These are phyloP conservation scores for Aspergillus heteromorphus DNA, from an alignment of 495 filamentous ascomycete species.

Conservation along the genomic window DNA sequence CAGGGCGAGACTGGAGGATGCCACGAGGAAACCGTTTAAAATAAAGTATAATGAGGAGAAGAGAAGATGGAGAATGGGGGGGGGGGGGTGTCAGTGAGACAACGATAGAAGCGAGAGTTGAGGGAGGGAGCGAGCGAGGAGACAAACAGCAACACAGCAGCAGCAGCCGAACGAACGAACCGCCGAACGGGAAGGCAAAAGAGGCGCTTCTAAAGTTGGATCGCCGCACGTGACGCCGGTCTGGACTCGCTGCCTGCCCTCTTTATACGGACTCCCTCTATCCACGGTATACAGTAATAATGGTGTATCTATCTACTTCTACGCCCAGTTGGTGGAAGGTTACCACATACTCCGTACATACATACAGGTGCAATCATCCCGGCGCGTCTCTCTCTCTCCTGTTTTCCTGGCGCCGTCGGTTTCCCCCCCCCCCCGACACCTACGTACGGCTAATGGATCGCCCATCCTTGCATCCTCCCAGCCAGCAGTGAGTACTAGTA, in stretches of 20 bases:
- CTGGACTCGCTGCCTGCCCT: slow-evolving; percentile 12
- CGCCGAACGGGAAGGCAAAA: neutral
- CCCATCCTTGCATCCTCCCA: slow-evolving; percentile 9
- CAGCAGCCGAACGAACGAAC: neutral
- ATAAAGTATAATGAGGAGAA: neutral
- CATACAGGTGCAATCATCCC: no score
- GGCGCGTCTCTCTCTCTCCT: neutral
- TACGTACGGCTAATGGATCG: neutral
- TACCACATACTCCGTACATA: no score
- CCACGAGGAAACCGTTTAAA: neutral
- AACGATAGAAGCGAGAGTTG: neutral
- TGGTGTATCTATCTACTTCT: no score
- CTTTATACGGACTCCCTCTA: neutral
- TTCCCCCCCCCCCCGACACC: neutral
- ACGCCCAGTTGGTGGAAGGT: no score
- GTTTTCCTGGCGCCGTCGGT: neutral
- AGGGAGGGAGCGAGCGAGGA: neutral
- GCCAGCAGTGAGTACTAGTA: slow-evolving; percentile 6
- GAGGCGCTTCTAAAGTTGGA: slow-evolving; percentile 9
- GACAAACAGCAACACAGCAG: neutral
- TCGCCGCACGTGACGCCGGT: slow-evolving; percentile 20
- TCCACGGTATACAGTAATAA: no score
- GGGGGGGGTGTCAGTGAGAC: neutral
- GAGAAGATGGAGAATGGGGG: neutral
- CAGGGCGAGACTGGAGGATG: neutral